Evolutionary conservation across 78 protist species (phyloP).

Genomic region (Tieghemostelium lacteum): DNA sequence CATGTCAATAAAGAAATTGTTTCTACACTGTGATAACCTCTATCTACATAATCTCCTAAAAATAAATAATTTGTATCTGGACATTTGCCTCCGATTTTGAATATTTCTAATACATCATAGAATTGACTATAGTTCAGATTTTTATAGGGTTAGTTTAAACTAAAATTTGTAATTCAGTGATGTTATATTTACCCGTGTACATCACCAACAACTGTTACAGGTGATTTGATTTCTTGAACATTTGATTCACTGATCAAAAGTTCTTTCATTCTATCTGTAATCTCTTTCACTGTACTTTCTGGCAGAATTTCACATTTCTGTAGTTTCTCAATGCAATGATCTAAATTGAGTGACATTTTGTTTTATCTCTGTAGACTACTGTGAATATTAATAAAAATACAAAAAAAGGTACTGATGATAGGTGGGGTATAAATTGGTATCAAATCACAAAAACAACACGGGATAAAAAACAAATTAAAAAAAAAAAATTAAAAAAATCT

Average conservation of each 20-base stretch:
- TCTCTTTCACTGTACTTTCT: constrained; percentile 67
- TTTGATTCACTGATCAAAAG: constrained; percentile 90
- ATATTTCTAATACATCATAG: constrained; percentile 97
- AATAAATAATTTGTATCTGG: constrained; percentile 96
- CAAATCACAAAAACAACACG: too few relatives aligned
- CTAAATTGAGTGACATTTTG: constrained; percentile 45
- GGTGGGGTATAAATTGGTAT: background rate
- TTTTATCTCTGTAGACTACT: background rate
- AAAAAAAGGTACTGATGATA: background rate
- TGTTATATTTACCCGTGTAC: constrained; percentile 89
- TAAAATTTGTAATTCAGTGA: background rate
- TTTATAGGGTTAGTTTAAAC: background rate
- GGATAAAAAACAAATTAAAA: too few relatives aligned
- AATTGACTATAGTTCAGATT: constrained; percentile 85
- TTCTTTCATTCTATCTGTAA: constrained; percentile 84
- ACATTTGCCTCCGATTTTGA: constrained; percentile 93
- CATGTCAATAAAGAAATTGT: constrained; percentile 72
- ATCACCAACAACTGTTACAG: constrained; percentile 98
- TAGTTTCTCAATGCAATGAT: constrained; percentile 79
- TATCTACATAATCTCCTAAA: constrained; percentile 96
- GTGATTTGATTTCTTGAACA: constrained; percentile 91
- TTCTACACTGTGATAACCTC: constrained; percentile 79
- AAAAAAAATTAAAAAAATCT: too few relatives aligned
- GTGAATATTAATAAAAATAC: background rate
- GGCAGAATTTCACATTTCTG: constrained; percentile 63